Evolutionary conservation across 2,329 filamentous ascomycete genomes (phyloP), one percentile per base, ranked within the genome.

Genomic region (Pseudogymnoascus sp.): DNA sequence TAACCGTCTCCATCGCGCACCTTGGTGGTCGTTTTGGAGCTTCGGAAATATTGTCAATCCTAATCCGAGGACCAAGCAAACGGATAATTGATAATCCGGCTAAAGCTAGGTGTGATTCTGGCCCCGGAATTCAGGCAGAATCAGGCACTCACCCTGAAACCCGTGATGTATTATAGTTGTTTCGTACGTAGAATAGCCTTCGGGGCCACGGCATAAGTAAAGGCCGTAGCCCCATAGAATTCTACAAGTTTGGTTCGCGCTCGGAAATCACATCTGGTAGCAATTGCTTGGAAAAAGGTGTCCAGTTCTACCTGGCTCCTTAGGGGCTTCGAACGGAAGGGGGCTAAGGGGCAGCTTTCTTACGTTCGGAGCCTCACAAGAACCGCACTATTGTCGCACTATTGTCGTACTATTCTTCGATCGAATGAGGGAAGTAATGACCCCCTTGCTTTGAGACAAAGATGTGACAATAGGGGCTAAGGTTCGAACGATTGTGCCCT

Each of bases 1-100:
- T 57, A 57, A 57, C 51, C 51, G 51, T 57, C 51, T 57, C 51
- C 51, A 57, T 57, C 29, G 51, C 51, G 51, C 51, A 57, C 51
- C 51, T 57, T 57, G 51, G 11, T 34, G 51, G 16, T 57, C 29
- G 51, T 57, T 23, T 57, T 57, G 5, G 29, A 57, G 29, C 51
- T 57, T 57, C 51, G 10, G 51, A 57, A 57, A 34, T 57, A 57
- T 57, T 57, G 51, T 36, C 51, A 57, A 57, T 36, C n/a, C 29
- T 16, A 57, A 57, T 6, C 29, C 1, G 26, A 34, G 26, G 14
- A 57, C 51, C 29, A 34, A 34, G 51, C 51, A 57, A 21, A 2
- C 51, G 51, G 51, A 57, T 57, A 57, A 57, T 57, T 21, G 16
- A 57, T 57, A 1, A 57, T 57, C 51, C 51, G 51, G 51, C 4